These are phyloP conservation scores for Coniferiporia weirii DNA, from an alignment of 1,284 basidiomycete genomes.

Conservation along the genomic window DNA sequence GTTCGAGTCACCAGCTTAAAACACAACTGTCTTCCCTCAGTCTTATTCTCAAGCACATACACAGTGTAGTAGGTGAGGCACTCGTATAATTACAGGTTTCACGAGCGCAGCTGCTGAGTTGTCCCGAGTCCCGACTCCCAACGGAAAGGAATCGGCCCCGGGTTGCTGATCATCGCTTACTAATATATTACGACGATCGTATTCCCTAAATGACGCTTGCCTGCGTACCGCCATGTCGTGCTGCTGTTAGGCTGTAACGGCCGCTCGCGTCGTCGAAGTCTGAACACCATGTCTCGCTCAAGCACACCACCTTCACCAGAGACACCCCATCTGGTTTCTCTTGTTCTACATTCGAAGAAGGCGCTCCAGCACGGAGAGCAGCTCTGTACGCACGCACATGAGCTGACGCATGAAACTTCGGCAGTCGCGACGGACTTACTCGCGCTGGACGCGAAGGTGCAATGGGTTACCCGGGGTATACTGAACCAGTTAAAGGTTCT, in stretches of 20 bases:
- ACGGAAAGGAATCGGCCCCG: too few species aligned
- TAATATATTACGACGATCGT: neutral
- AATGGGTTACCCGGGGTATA: conserved; percentile 68
- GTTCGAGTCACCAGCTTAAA: too few species aligned
- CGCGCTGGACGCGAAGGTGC: conserved; percentile 69
- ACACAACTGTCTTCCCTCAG: too few species aligned
- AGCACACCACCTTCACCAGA: conserved; percentile 10
- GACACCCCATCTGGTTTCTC: conserved; percentile 51
- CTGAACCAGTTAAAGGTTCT: conserved; percentile 67
- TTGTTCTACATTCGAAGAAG: conserved; percentile 73
- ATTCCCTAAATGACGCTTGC: neutral
- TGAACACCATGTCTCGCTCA: conserved; percentile 11
- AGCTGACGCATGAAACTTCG: conserved; percentile 54
- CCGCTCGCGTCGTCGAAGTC: neutral
- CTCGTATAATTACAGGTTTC: too few species aligned
- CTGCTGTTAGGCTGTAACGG: neutral
- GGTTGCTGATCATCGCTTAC: too few species aligned
- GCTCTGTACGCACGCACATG: conserved; percentile 60
- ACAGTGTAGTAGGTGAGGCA: too few species aligned
- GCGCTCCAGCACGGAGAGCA: conserved; percentile 71
- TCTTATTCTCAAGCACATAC: too few species aligned
- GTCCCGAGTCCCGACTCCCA: too few species aligned
- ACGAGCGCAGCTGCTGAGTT: too few species aligned
- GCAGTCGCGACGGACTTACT: conserved; percentile 62
- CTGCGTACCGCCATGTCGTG: neutral